A percentile compares a stretch with the other conserved stretches of the same genome.
phyloP scores from a whole-genome alignment of 108 stramenopile genomes.

The Nitzschia sp. region DNA sequence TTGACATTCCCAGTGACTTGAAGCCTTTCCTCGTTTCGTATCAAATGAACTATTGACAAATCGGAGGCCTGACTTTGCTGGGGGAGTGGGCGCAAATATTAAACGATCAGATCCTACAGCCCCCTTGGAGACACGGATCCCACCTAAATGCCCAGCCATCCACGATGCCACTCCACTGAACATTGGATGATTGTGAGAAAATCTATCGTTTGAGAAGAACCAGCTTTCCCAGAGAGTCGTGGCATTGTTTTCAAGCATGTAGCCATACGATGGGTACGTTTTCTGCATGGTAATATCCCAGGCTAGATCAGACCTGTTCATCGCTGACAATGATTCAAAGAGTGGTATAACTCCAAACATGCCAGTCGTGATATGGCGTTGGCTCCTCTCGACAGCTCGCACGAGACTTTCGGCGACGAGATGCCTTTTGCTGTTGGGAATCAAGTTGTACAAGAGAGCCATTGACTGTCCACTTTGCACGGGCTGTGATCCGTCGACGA shows the following conservation, averaged over 20 bases:
- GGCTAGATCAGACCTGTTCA: constrained; percentile 5
- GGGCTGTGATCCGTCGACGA: neutral
- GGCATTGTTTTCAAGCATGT: constrained; percentile 45
- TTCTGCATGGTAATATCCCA: constrained; percentile 4
- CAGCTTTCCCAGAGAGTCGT: constrained; percentile 60
- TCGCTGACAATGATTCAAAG: neutral
- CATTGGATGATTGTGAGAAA: constrained; percentile 60
- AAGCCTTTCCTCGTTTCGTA: neutral
- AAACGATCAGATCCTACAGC: neutral
- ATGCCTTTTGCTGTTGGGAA: neutral
- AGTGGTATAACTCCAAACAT: neutral
- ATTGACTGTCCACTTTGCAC: constrained; percentile 2
- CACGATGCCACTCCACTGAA: constrained; percentile 48
- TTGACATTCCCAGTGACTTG: neutral
- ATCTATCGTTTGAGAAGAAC: constrained; percentile 46
- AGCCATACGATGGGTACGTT: constrained; percentile 31
- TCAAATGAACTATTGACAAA: neutral
- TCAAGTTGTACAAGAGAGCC: neutral
- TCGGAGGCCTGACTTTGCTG: neutral
- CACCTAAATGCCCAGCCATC: constrained; percentile 42
- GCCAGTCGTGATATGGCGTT: constrained; percentile 8
- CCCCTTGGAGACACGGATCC: constrained; percentile 13
- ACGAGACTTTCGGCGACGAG: constrained; percentile 1
- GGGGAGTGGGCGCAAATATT: neutral
- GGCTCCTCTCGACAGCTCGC: neutral